Percentiles rank a stretch among this genome's conserved stretches.
Conservation (phyloP, 1,284 basidiomycete species). For the Golubevia sp. region DNA sequence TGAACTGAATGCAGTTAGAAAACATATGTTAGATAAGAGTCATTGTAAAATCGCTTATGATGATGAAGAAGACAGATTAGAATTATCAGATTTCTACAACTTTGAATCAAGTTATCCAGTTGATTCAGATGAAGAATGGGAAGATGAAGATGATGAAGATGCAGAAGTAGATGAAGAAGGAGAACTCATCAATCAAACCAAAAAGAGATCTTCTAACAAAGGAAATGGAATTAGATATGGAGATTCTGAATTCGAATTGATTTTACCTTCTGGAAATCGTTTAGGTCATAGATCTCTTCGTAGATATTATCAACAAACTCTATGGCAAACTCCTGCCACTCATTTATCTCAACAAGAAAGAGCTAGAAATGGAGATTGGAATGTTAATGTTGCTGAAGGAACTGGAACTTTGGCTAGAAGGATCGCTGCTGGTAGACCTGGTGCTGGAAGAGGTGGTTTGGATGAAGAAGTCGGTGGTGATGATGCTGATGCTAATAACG, state of each 20-base stretch:
- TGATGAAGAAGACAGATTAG: slow-evolving; percentile 76
- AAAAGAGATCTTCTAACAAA: no score
- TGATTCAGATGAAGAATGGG: slow-evolving; percentile 29
- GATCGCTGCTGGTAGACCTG: no score
- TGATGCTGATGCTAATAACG: background rate
- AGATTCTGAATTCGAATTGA: slow-evolving; percentile 77
- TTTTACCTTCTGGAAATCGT: slow-evolving; percentile 87
- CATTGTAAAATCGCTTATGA: slow-evolving; percentile 97
- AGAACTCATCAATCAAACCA: slow-evolving; percentile 61
- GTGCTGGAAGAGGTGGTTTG: no score
- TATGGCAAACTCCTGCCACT: no score
- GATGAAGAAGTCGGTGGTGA: background rate
- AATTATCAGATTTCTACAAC: slow-evolving; percentile 92
- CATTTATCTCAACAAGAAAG: no score
- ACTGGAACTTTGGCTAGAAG: no score
- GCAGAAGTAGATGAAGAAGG: slow-evolving; percentile 11
- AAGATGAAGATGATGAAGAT: slow-evolving; percentile 16
- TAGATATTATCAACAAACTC: slow-evolving; percentile 79
- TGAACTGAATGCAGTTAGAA: slow-evolving; percentile 33
- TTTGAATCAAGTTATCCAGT: slow-evolving; percentile 78
- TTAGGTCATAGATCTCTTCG: slow-evolving; percentile 88
- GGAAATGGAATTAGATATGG: slow-evolving; percentile 25
- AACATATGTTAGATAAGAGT: slow-evolving; percentile 59
- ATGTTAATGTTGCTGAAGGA: no score
- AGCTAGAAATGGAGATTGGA: no score